Conservation (phyloP, 768 basidiomycete genomes). For the Tephrocybe sp. region DNA sequence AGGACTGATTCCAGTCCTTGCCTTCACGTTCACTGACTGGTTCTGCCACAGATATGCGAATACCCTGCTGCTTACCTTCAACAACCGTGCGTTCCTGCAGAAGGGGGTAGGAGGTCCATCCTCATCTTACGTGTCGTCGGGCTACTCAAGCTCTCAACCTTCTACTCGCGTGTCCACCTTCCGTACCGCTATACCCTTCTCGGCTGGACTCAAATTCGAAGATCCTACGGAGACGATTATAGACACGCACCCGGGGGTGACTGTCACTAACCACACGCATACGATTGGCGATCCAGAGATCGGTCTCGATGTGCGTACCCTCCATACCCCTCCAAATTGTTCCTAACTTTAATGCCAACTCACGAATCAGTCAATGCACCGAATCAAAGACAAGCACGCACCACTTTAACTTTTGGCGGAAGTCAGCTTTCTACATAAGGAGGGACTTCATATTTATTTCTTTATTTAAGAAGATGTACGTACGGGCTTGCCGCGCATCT, state of each 20-base stretch:
- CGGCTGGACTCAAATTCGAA: slow-evolving; percentile 1
- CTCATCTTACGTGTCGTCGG: slow-evolving; percentile 6
- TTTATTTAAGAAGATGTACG: background rate
- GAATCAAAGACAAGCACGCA: background rate
- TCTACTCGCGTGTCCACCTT: slow-evolving; percentile 1
- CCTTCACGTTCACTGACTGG: background rate
- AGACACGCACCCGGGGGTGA: background rate
- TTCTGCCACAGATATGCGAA: slow-evolving; percentile 9
- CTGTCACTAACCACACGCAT: slow-evolving; percentile 3
- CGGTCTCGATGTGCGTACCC: slow-evolving; percentile 1
- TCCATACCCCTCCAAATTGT: background rate
- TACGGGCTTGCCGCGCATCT: too few species aligned
- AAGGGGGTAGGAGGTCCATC: slow-evolving; percentile 1
- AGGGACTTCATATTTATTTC: background rate
- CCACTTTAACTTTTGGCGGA: background rate
- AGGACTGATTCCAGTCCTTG: background rate
- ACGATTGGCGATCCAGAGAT: slow-evolving; percentile 3
- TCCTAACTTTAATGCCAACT: background rate
- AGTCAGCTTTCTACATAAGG: too few species aligned
- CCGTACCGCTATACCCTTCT: background rate
- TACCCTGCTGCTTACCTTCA: slow-evolving; percentile 16
- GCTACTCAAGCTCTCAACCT: background rate
- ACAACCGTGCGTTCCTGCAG: slow-evolving; percentile 15
- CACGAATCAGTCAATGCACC: background rate
- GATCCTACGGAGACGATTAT: background rate